A percentile compares a stretch with the other conserved stretches of the same genome.
Conservation (phyloP, 2,329 filamentous ascomycete genomes). For the Didymella keratinophila region DNA sequence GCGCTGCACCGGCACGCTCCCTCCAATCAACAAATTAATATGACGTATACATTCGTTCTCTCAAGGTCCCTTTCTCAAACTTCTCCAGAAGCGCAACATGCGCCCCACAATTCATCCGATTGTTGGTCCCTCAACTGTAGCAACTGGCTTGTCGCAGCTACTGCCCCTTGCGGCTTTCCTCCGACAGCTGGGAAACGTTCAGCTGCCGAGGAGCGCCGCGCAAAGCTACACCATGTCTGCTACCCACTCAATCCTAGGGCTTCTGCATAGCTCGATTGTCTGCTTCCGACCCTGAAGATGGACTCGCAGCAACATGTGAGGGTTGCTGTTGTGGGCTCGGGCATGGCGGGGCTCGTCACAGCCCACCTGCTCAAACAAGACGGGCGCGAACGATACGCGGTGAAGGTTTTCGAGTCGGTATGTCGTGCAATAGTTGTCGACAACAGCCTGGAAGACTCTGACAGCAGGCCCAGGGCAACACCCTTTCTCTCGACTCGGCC, state of each 20-base stretch:
- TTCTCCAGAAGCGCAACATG: not conserved
- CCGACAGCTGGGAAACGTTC: conserved; percentile 11
- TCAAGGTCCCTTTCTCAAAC: not conserved
- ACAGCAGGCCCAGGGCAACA: conserved; percentile 47
- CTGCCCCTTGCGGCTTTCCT: conserved; percentile 16
- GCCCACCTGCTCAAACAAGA: conserved; percentile 57
- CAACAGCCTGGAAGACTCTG: not conserved
- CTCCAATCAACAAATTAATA: conserved; percentile 7
- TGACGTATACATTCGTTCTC: conserved; percentile 5
- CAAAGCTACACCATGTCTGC: conserved; percentile 3
- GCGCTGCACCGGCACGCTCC: not conserved
- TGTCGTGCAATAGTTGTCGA: conserved; percentile 1
- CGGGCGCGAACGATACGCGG: conserved; percentile 50
- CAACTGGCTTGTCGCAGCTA: conserved; percentile 7
- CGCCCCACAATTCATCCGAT: not conserved
- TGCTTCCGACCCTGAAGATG: conserved; percentile 10
- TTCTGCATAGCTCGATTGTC: conserved; percentile 2
- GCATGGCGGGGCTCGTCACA: conserved; percentile 59
- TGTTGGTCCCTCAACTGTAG: not conserved
- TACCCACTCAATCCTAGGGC: not conserved
- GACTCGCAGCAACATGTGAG: conserved; percentile 17
- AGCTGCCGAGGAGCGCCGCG: conserved; percentile 10
- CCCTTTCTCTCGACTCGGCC: conserved; percentile 56
- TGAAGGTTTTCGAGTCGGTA: conserved; percentile 58
- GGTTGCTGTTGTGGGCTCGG: conserved; percentile 59